Percentiles rank a stretch among this genome's conserved stretches.
Conservation (phyloP, 352 stramenopile species). For the Globisporangium camurandrum region DNA sequence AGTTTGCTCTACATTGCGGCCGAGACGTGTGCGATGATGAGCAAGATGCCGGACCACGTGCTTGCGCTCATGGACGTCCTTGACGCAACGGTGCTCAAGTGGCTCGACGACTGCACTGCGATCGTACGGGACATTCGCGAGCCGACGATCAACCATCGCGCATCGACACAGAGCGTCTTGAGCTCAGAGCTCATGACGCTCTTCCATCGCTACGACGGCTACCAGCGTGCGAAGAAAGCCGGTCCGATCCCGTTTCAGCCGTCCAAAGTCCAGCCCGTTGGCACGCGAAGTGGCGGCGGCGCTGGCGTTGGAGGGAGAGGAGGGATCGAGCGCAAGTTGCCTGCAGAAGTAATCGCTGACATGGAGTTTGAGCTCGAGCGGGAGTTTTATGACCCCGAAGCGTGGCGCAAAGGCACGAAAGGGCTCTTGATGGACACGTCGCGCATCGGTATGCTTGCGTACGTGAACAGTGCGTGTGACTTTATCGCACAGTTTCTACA, state of each 20-base stretch:
- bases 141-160: constrained; percentile 58
- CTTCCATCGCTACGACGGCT: constrained; percentile 68
- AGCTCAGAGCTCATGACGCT: constrained; percentile 46
- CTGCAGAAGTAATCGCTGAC: constrained; percentile 34
- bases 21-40: constrained; percentile 63
- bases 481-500: constrained; percentile 57
- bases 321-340: constrained; percentile 12
- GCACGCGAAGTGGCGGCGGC: constrained; percentile 4
- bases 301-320: too few species aligned
- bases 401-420: constrained; percentile 37
- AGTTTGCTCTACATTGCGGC: constrained; percentile 64
- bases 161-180: constrained; percentile 45
- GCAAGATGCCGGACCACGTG: constrained; percentile 54
- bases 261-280: constrained; percentile 25
- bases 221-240: constrained; percentile 44
- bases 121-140: constrained; percentile 80
- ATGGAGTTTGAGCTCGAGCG: constrained; percentile 60
- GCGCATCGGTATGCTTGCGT: constrained; percentile 66
- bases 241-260: constrained; percentile 48
- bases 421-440: constrained; percentile 69
- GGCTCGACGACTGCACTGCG: constrained; percentile 56
- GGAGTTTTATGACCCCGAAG: constrained; percentile 47
- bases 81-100: constrained; percentile 56
- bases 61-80: constrained; percentile 53
- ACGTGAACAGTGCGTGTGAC: constrained; percentile 70